Conservation (phyloP, 495 filamentous ascomycete species). For the Xylaria palmicola region DNA sequence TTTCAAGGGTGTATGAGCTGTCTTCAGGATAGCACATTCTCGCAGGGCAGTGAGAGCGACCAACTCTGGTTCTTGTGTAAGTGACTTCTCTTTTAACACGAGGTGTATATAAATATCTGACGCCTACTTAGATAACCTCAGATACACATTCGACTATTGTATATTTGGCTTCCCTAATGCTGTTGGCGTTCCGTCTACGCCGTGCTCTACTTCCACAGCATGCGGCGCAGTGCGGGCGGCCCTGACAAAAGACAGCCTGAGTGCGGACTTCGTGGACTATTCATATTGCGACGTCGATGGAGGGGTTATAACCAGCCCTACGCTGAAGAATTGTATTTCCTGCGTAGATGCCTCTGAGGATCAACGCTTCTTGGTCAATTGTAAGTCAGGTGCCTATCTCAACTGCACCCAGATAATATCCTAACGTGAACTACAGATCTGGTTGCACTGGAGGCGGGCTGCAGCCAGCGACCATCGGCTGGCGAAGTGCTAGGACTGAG, state of each 20-base stretch:
- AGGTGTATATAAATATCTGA: constrained; percentile 20
- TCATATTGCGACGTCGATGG: constrained; percentile 40
- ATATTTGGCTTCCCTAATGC: constrained; percentile 48
- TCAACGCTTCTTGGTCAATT: constrained; percentile 42
- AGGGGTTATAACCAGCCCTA: constrained; percentile 25
- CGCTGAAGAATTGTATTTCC: constrained; percentile 33
- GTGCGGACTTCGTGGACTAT: constrained; percentile 33
- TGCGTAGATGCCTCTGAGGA: constrained; percentile 40
- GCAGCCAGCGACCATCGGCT: constrained; percentile 43
- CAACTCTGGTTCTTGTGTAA: constrained; percentile 54
- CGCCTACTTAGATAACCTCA: constrained; percentile 40
- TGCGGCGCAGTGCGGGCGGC: constrained; percentile 37
- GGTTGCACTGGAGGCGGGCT: constrained; percentile 48
- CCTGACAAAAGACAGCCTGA: constrained; percentile 32
- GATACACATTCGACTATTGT: constrained; percentile 46
- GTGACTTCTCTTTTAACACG: constrained; percentile 7
- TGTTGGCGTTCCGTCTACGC: constrained; percentile 33
- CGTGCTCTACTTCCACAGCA: constrained; percentile 42
- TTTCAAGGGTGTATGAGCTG: constrained; percentile 52
- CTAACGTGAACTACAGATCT: constrained; percentile 36
- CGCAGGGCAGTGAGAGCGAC: constrained; percentile 45
- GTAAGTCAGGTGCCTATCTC: constrained; percentile 20
- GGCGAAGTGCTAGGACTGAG: constrained; percentile 44
- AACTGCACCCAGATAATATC: background rate
- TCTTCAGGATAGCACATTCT: constrained; percentile 49